Evolutionary conservation across 169 alveolate genomes (phyloP), one percentile per base, ranked within the genome.

Genomic region (Plasmodium billcollinsi): DNA sequence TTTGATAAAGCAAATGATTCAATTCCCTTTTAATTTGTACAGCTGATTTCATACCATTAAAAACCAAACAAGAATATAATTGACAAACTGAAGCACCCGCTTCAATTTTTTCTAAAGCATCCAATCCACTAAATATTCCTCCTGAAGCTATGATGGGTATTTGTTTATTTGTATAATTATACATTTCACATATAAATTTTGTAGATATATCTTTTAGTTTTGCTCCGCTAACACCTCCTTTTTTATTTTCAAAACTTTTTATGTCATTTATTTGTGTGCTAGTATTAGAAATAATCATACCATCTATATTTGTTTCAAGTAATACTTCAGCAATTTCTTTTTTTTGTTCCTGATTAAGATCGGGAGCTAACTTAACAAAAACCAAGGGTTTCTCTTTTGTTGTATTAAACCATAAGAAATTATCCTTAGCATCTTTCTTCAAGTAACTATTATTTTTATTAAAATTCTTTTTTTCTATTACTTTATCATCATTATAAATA

Each of bases 41-140:
- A 7, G 91, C 91, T 12, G 91, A 26, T 62, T 83, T 83, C 73
- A 83, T 50, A 9, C 91, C 91, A 70, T 83, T 83, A 56, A 83
- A 83, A 12, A 96, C 97, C 95, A 96, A 26, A 29, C 95, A 88
- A 0, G 97, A 94, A 92, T 88, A 95, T 62, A 96, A 56, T 70
- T 96, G 97, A 20, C 97, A 95, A 2, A 91, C 93, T 2, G 97
- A 92, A 6, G 98, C 98, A 6, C 98, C 98, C 0, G 98, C 97
- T 58, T 95, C 97, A 6, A 96, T 94, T 88, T 94, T 93, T 65
- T 94, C 96, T 65, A 95, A 86, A 18, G 97, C 97, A 73, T 96
- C 98, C 29, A 67, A 85, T 5, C 97, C 97, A 2, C 92, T 74
- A 47, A 94, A 94, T 67, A 96, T 94, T n/a, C 98, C 98, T 33